Base-by-base conservation (phyloP, 352 stramenopile genomes). In the Thraustochytrium striatum region DNA sequence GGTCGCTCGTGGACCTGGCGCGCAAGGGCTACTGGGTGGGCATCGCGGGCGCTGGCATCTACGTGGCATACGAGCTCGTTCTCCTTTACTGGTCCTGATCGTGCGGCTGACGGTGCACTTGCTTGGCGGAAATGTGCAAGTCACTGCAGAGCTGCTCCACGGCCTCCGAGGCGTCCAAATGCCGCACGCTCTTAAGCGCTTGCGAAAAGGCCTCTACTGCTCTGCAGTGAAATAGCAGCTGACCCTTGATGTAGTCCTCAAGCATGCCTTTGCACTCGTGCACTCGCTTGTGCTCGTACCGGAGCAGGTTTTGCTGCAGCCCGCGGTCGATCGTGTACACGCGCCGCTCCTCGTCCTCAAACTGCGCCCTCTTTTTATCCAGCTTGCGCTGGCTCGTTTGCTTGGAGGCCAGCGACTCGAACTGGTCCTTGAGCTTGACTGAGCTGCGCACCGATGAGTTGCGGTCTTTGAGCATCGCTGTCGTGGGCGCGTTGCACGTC, bases 391-490 rank as follows among this genome's bases (percentile, higher is more conserved):
- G 65, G 52, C 39, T 75, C n/a, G 50, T 50, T 33, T 19, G 7
- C 35, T 75, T 75, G 32, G 43, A 55, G 16, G 65, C 65, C 11
- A 75, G n/a, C 16, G 35, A n/a, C 7, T 5, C 41, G 32, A 62
- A 62, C 50, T 75, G 65, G 8, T 75, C 43, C 47, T 75, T 75
- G 65, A 75, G 61, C 52, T 75, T 75, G 32, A 62, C 25, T n/a
- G 65, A 75, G 65, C 65, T 75, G n/a, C 50, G 58, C 41, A 75
- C 52, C 16, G 65, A 75, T 0, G 32, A 38, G 36, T 58, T 75
- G 9, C 65, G 0, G 30, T 75, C 65, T 25, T 38, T 30, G 25
- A 75, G 65, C 25, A 75, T 21, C 5, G 52, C 30, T 28, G 43
- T 32, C 11, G 65, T 75, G 25, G 65, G 65, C 2, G 44, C 52